These are phyloP conservation scores for Lepiota brunneoincarnata DNA, from an alignment of 768 basidiomycete species.

Conservation along the genomic window DNA sequence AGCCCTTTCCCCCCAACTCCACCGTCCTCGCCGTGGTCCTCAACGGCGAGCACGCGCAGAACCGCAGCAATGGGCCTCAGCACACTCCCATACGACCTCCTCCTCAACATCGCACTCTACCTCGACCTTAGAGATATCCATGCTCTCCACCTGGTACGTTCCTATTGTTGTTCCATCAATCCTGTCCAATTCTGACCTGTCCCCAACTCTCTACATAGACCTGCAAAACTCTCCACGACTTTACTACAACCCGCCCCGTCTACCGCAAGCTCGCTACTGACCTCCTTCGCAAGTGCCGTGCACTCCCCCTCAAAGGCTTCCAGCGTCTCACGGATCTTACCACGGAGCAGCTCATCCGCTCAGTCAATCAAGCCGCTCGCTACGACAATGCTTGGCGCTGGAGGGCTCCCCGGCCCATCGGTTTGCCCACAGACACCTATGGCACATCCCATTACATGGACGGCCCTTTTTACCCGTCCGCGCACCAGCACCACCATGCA, in stretches of 20 bases:
- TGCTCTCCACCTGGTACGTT: constrained; percentile 58
- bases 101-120: constrained; percentile 65
- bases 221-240: constrained; percentile 57
- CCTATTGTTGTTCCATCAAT: neutral
- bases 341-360: constrained; percentile 56
- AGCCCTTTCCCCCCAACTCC: neutral
- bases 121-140: constrained; percentile 61
- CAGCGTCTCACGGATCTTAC: constrained; percentile 65
- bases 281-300: constrained; percentile 63
- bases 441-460: constrained; percentile 37
- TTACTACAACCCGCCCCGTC: constrained; percentile 63
- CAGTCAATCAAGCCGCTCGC: constrained; percentile 60
- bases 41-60: neutral
- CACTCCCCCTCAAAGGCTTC: constrained; percentile 68
- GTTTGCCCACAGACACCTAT: constrained; percentile 25
- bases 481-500: constrained; percentile 9
- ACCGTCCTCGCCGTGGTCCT: constrained; percentile 3
- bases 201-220: constrained; percentile 40
- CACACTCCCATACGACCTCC: constrained; percentile 64
- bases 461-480: constrained; percentile 5
- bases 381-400: constrained; percentile 63
- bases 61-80: constrained; percentile 25
- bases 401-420: constrained; percentile 53
- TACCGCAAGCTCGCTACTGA: constrained; percentile 63
- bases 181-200: constrained; percentile 2